Evolutionary conservation across 495 filamentous ascomycete species (phyloP), one percentile per base, ranked within the genome.

Genomic region (Aspergillus carlsbadensis): DNA sequence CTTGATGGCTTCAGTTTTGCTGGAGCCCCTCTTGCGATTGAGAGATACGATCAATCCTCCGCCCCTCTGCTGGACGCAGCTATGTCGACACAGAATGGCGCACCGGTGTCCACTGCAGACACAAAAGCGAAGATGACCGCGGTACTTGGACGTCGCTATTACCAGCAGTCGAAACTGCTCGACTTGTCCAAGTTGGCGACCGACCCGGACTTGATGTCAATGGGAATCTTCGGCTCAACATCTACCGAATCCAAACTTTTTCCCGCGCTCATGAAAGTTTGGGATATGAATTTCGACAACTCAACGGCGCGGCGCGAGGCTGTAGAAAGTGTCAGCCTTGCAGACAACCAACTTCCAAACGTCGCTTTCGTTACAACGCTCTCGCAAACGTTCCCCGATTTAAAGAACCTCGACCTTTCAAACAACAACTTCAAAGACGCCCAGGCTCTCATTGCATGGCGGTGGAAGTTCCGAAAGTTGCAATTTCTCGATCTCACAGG

Each of bases 171-270:
- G 24, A 94, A 91, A 70, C 73, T 97, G 1, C 81, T 98, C 24
- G 82, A 96, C 62, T 81, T 98, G 0, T 92, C 89, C 13, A 80
- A 81, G 7, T 81, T 97, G 7, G 85, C 78, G 24, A 71, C 75
- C 33, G 93, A 98, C 62, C 69, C 80, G 1, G 80, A 82, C 47
- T 77, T 96, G 2, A 67, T 78, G 33, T 74, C 80, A 20, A 85
- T 89, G 75, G 89, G 91, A 20, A 84, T 92, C 34, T 96, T 96
- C 71, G 78, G 83, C 55, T 79, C 75, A 42, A 80, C 76, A 24
- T 82, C 84, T 2, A 86, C 83, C n/a, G 84, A 87, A 24, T 84
- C 86, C 44, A 98, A 96, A 65, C 86, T 96, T 56, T 96, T 97
- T 72, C 88, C 88, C 35, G 92, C 87, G 3, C 75, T 97, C 29